Evolutionary conservation across 805 yeast species (phyloP), one percentile per base, ranked within the genome.

Genomic region (Blastobotrys chiropterorum): DNA sequence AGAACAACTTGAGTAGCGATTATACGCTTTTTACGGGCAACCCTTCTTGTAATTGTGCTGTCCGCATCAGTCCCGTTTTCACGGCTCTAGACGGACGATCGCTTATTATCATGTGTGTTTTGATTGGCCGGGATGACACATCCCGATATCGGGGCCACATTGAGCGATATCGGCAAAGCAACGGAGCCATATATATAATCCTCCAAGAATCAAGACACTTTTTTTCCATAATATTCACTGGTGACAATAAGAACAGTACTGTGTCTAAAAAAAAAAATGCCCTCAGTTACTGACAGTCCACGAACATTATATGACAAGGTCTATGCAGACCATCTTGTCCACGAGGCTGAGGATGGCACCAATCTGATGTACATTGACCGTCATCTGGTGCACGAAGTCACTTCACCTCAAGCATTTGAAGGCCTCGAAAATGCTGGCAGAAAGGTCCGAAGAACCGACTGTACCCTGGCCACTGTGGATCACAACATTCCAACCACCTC

Each of bases 401-500:
- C 99, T 1, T 92, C 98, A 26, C 99, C 99, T 38, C 99, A 94
- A 72, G 99, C 99, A 8, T 94, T 94, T 66, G 99, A 94, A 73
- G 99, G 99, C 48, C 79, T 94, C 62, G 79, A 77, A 57, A 85
- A 82, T 64, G 96, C 97, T 14, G 87, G 85, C 46, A 84, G 99
- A 76, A 68, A 70, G 53, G 96, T 94, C 50, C 85, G 99, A 77
- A 82, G 99, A 74, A 75, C 59, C 45, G 97, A 90, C 70, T 87
- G 97, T 73, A 89, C 97, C 50, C 77, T 90, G 60, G 96, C 96
- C 48, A 89, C 98, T 1, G 96, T 89, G 30, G 97, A 92, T 71
- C 97, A 94, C 79, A 94, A 94, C 71, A 94, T 94, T 60, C 99
- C 99, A 60, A 94, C 99, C 13, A 80, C 81, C 51, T 80, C 96